Conservation (phyloP, 805 yeast genomes). For the Phaffomyces thermotolerans region DNA sequence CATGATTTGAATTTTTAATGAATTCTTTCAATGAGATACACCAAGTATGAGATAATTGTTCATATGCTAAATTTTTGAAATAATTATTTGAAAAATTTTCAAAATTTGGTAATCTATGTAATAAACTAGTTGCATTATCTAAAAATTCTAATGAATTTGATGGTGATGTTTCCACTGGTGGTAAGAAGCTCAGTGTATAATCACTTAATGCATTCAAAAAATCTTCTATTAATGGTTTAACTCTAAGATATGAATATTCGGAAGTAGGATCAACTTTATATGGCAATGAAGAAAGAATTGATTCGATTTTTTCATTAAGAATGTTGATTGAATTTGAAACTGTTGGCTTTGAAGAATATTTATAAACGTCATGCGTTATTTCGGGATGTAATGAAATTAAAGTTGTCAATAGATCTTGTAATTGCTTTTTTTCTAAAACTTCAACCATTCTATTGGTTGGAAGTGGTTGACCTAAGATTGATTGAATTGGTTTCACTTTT, state of each 20-base stretch:
- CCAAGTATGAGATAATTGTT: conserved; percentile 56
- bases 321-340: conserved; percentile 44
- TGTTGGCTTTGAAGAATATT: conserved; percentile 51
- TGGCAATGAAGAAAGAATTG: conserved; percentile 49
- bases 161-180: conserved; percentile 54
- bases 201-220: conserved; percentile 68
- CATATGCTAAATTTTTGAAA: conserved; percentile 44
- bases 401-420: conserved; percentile 44
- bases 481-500: conserved; percentile 14
- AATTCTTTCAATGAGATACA: conserved; percentile 34
- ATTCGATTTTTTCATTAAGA: conserved; percentile 33
- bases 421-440: conserved; percentile 49
- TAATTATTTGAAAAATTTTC: conserved; percentile 37
- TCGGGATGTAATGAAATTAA: conserved; percentile 60
- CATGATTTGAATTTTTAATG: conserved; percentile 16
- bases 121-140: conserved; percentile 49
- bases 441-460: conserved; percentile 63
- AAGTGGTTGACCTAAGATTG: conserved; percentile 48
- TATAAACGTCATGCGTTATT: conserved; percentile 40
- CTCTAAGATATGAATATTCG: conserved; percentile 72
- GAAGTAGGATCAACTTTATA: conserved; percentile 66
- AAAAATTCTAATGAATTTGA: conserved; percentile 53
- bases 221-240: conserved; percentile 59
- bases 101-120: conserved; percentile 64
- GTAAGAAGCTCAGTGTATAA: conserved; percentile 62